Conservation (phyloP, 495 filamentous ascomycete species). For the Penicillium samsonianum region DNA sequence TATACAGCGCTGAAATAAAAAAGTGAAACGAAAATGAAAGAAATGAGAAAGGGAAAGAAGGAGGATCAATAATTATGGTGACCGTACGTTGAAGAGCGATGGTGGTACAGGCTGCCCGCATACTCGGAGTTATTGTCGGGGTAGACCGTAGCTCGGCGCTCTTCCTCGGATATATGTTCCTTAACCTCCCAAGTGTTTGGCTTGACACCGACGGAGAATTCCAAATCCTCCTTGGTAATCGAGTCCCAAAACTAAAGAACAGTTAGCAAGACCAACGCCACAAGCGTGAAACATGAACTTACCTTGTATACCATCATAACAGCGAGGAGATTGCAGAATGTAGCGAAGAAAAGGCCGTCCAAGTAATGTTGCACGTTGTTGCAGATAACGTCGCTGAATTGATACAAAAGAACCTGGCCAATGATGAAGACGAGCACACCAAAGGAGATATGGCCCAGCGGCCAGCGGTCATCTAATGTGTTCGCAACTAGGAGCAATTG, state of each 20-base stretch:
- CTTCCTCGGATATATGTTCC: slow-evolving; percentile 86
- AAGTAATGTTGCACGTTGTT: slow-evolving; percentile 85
- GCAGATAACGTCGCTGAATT: slow-evolving; percentile 84
- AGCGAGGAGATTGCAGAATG: slow-evolving; percentile 86
- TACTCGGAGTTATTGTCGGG: slow-evolving; percentile 65
- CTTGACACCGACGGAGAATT: slow-evolving; percentile 94
- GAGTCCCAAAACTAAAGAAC: slow-evolving; percentile 94
- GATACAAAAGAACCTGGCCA: slow-evolving; percentile 92
- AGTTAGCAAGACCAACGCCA: slow-evolving; percentile 15
- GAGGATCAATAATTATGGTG: slow-evolving; percentile 35
- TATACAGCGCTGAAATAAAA: slow-evolving; percentile 18
- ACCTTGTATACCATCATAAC: slow-evolving; percentile 99
- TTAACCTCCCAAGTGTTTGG: slow-evolving; percentile 99
- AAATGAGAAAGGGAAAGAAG: neutral
- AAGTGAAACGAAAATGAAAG: neutral
- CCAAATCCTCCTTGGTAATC: slow-evolving; percentile 96
- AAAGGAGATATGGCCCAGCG: slow-evolving; percentile 89
- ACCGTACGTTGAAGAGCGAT: slow-evolving; percentile 43
- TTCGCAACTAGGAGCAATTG: slow-evolving; percentile 86
- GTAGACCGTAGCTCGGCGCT: slow-evolving; percentile 76
- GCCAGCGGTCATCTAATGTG: slow-evolving; percentile 94
- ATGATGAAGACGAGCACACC: slow-evolving; percentile 89
- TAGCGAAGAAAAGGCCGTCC: slow-evolving; percentile 93
- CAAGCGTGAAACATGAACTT: slow-evolving; percentile 24
- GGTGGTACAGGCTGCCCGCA: slow-evolving; percentile 59